Base-by-base conservation (phyloP, 2,329 filamentous ascomycete genomes). In the Scytalidium lignicola region DNA sequence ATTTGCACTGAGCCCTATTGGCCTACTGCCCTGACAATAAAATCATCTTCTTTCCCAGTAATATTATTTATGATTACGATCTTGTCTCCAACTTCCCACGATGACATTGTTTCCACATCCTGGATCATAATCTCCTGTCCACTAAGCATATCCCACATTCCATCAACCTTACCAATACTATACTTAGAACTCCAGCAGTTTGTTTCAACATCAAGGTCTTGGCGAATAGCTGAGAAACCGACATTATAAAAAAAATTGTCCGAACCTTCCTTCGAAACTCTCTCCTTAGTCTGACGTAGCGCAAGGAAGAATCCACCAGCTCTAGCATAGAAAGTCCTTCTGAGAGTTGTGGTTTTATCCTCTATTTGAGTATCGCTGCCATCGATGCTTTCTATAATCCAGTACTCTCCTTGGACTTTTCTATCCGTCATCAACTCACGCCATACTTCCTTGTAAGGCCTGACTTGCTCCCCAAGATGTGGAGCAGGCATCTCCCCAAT, bases 401-500 rank as follows among this genome's bases (percentile, higher is more conserved):
- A 51, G 10, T 26, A 6, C 23, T 26, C 23, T 6, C 10, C 10
- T 10, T 26, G 6, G 10, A 10, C 10, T 10, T 5, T 26, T 6
- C 23, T 13, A 37, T 17, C 12, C 3, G 49, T 49, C 21, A 20
- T 17, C 9, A 58, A 18, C 12, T 41, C 40, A 15, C 50, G 28
- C 55, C 55, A 58, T 19, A 58, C 50, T 47, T 58, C 55, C 43
- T 55, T 51, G 28, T 56, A 58, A 9, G 48, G 58, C 3, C 60
- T 61, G 0, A 67, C 51, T 2, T 62, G 63, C 9, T 57, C 55
- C 2, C 63, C 64, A 1, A 64, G 47, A 54, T 70, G 66, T 19
- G 61, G 58, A 13, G 65, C 65, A 19, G 67, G 60, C 69, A 71
- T 71, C 1, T 54, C 56, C 0, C 69, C 69, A 1, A 58, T 65